A percentile compares a stretch with the other conserved stretches of the same genome.
These are phyloP conservation scores for Crithidia brevicula DNA, from an alignment of 208 protist species.

Conservation along the genomic window DNA sequence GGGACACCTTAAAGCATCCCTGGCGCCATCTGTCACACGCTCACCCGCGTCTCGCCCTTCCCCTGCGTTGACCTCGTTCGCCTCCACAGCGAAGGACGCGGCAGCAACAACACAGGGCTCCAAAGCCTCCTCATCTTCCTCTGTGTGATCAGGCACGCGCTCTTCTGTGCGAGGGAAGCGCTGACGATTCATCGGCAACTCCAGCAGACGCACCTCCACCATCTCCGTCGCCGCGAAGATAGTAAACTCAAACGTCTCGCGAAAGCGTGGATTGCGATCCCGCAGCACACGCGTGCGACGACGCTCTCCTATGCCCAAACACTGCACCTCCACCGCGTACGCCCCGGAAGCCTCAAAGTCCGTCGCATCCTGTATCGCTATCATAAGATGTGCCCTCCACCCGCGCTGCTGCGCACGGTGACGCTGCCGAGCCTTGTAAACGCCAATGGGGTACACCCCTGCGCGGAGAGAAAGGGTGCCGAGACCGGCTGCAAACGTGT, in stretches of 20 bases:
- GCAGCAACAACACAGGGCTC: background rate
- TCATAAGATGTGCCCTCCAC: background rate
- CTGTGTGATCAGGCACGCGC: background rate
- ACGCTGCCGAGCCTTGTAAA: conserved; percentile 12
- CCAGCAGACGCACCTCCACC: conserved; percentile 14
- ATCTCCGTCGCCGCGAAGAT: conserved; percentile 9
- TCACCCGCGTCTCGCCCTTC: too few species aligned
- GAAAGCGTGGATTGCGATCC: conserved; percentile 1
- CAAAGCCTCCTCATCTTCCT: background rate
- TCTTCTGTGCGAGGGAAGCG: too few species aligned
- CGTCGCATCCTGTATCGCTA: conserved; percentile 7
- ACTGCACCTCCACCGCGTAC: conserved; percentile 15
- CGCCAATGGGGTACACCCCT: background rate
- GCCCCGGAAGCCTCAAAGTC: conserved; percentile 3
- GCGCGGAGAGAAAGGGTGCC: background rate
- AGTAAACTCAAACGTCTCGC: conserved; percentile 1
- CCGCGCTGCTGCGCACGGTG: conserved; percentile 3
- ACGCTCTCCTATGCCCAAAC: background rate
- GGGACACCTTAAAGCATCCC: too few species aligned
- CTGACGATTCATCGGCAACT: too few species aligned
- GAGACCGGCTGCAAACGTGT: conserved; percentile 4
- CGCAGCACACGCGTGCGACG: background rate
- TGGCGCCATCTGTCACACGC: too few species aligned
- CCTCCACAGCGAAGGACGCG: background rate
- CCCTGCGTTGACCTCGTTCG: too few species aligned